Conservation (phyloP, 1,284 basidiomycete genomes). For the Microbotryum violaceum region DNA sequence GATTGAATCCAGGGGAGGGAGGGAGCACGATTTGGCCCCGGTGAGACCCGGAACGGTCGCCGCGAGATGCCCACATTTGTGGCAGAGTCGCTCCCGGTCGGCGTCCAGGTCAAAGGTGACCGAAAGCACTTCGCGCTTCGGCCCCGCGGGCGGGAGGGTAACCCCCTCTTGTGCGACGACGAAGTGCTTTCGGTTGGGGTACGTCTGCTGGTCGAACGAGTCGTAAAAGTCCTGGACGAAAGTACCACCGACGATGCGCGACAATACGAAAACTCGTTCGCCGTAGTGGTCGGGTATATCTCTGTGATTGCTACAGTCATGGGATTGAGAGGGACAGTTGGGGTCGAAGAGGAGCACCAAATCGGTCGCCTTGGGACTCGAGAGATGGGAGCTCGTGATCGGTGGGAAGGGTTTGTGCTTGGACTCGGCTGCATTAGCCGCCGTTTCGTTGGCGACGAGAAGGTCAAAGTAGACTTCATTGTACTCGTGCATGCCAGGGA, state of each 20-base stretch:
- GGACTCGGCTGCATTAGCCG: background rate
- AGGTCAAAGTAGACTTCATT: conserved; percentile 25
- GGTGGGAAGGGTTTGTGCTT: background rate
- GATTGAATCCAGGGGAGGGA: background rate
- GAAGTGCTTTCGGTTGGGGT: conserved; percentile 18
- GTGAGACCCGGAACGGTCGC: background rate
- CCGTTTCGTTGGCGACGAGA: conserved; percentile 4
- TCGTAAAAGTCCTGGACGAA: conserved; percentile 21
- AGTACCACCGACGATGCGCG: conserved; percentile 11
- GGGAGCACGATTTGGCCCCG: background rate
- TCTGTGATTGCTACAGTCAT: conserved; percentile 14
- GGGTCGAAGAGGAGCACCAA: background rate
- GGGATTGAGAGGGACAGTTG: conserved; percentile 29
- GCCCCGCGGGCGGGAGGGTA: conserved; percentile 4
- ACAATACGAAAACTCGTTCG: conserved; percentile 12
- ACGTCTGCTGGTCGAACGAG: conserved; percentile 16
- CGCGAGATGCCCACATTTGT: conserved; percentile 12
- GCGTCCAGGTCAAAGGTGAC: conserved; percentile 4
- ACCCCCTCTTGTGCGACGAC: conserved; percentile 1
- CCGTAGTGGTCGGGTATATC: conserved; percentile 1
- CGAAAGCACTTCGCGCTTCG: conserved; percentile 6
- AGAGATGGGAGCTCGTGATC: too few relatives aligned
- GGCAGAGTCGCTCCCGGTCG: conserved; percentile 13
- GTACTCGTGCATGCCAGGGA: conserved; percentile 13
- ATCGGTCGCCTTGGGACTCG: background rate